Evolutionary conservation across 2,329 filamentous ascomycete genomes (phyloP).

Genomic region (Mycocentrospora acerina): DNA sequence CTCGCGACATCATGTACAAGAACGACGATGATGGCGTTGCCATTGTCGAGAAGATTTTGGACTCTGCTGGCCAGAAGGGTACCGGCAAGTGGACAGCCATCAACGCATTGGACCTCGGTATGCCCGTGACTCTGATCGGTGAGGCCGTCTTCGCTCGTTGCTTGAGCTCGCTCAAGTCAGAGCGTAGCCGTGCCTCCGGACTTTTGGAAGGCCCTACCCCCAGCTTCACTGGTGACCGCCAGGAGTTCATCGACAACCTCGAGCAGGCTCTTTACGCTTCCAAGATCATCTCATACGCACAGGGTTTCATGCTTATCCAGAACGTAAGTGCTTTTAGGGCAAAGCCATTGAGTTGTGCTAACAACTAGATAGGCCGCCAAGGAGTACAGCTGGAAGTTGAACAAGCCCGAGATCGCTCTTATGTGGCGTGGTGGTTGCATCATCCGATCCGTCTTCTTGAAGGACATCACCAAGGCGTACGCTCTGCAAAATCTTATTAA

Average conservation of each 20-base stretch:
- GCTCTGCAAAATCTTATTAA: neutral
- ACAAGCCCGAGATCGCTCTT: constrained; percentile 99
- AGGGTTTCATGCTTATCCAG: constrained; percentile 99
- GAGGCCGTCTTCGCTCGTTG: constrained; percentile 96
- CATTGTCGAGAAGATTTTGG: constrained; percentile 97
- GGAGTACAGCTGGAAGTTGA: constrained; percentile 97
- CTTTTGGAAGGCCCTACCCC: constrained; percentile 76
- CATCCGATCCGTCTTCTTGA: constrained; percentile 99
- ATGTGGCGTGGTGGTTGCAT: constrained; percentile 99
- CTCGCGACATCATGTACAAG: constrained; percentile 96
- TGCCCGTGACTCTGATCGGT: constrained; percentile 97
- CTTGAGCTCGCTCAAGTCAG: constrained; percentile 89
- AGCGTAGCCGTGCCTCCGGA: constrained; percentile 79
- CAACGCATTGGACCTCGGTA: constrained; percentile 96
- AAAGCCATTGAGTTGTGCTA: neutral
- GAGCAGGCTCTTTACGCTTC: constrained; percentile 99
- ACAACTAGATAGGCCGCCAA: constrained; percentile 70
- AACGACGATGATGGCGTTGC: constrained; percentile 90
- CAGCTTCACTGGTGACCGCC: constrained; percentile 85
- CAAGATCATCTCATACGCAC: constrained; percentile 99
- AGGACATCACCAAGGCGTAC: constrained; percentile 91
- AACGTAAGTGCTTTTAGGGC: constrained; percentile 61
- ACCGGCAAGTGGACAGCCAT: constrained; percentile 99
- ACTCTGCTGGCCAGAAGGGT: constrained; percentile 98
- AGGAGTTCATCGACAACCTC: constrained; percentile 92